Percentiles rank a stretch among this genome's conserved stretches.
Conservation (phyloP, 1,284 basidiomycete species). For the Rhodotorula glutinis region DNA sequence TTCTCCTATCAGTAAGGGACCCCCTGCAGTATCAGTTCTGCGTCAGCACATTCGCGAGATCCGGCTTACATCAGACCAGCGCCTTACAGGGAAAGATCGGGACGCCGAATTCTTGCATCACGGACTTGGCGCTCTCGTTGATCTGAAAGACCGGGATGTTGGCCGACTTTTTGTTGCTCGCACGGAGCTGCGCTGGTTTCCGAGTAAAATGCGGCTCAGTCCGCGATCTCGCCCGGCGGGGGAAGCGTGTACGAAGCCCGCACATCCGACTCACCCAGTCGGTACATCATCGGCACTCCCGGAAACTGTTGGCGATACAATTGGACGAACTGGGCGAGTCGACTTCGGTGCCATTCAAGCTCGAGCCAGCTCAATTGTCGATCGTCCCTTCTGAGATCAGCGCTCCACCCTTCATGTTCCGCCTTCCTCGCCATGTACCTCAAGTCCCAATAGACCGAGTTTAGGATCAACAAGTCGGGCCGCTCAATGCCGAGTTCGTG, state of each 20-base stretch:
- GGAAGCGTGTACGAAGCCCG: too few relatives aligned
- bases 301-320: background rate
- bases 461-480: slow-evolving; percentile 5
- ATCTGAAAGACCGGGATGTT: slow-evolving; percentile 8
- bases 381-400: background rate
- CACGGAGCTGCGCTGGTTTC: background rate
- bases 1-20: background rate
- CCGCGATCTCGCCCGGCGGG: too few relatives aligned
- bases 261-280: too few relatives aligned
- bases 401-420: background rate
- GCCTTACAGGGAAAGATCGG: slow-evolving; percentile 1
- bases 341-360: background rate
- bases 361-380: background rate
- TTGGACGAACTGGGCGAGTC: background rate
- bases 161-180: background rate
- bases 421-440: slow-evolving; percentile 5
- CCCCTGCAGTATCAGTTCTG: background rate
- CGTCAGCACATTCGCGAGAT: too few relatives aligned
- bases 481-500: background rate
- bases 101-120: background rate
- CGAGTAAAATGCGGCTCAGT: too few relatives aligned
- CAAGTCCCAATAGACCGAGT: slow-evolving; percentile 11
- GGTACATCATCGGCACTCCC: background rate
- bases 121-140: background rate
- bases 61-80: background rate